phyloP scores from a whole-genome alignment of 2,329 filamentous ascomycete genomes.

The Cladosporium cucumerinum region DNA sequence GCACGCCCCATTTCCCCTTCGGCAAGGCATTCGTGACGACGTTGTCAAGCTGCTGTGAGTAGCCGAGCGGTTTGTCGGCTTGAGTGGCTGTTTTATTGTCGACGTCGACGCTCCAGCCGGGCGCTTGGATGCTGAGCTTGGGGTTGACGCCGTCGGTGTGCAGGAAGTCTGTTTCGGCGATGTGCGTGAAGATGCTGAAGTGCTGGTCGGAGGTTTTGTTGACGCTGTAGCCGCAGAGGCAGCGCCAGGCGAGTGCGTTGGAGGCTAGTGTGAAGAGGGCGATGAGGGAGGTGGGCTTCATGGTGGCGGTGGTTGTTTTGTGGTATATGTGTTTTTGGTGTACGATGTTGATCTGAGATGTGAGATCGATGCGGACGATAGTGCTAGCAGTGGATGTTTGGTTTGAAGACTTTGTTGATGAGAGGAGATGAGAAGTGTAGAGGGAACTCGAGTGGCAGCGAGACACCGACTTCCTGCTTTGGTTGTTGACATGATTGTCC shows the following conservation, averaged over 20 bases:
- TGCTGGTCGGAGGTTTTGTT: conserved; percentile 42
- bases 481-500: background rate
- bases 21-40: conserved; percentile 53
- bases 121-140: conserved; percentile 31
- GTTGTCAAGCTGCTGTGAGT: conserved; percentile 58
- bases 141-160: conserved; percentile 38
- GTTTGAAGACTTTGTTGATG: background rate
- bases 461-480: background rate
- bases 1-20: conserved; percentile 43
- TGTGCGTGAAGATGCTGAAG: conserved; percentile 61
- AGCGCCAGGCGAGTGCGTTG: conserved; percentile 42
- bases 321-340: background rate
- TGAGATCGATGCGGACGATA: background rate
- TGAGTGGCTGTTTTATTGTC: conserved; percentile 62
- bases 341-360: background rate
- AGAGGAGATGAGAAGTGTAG: background rate
- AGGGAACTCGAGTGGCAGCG: background rate
- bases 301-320: background rate
- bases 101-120: conserved; percentile 63
- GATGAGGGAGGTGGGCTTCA: background rate
- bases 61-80: conserved; percentile 63
- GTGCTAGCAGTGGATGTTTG: background rate
- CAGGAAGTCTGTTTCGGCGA: conserved; percentile 65
- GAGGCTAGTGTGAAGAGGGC: background rate
- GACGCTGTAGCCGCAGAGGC: conserved; percentile 70